A percentile compares a stretch with the other conserved stretches of the same genome.
phyloP scores from a whole-genome alignment of 306 rosid species.

The Pyrus betulifolia region DNA sequence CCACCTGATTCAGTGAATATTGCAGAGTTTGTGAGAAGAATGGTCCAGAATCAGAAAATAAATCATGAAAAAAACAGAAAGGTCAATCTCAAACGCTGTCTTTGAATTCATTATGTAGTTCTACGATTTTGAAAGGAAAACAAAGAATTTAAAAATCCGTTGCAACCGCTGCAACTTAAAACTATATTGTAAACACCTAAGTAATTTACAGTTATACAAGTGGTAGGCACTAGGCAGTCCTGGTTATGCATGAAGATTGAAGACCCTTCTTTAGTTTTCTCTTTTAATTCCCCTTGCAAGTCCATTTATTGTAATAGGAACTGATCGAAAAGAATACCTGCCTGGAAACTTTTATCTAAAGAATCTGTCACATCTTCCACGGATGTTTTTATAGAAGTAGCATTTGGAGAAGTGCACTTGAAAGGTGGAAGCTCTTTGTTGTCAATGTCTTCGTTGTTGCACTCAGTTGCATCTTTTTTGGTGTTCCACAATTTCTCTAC shows the following conservation, averaged over 20 bases:
- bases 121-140: background rate
- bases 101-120: background rate
- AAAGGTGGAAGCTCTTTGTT: slow-evolving; percentile 37
- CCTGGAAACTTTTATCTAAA: slow-evolving; percentile 50
- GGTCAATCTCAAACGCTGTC: background rate
- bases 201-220: background rate
- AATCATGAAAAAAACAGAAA: background rate
- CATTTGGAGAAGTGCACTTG: slow-evolving; percentile 30
- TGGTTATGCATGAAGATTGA: background rate
- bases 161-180: background rate
- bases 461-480: slow-evolving; percentile 16
- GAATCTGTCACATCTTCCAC: slow-evolving; percentile 33
- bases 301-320: slow-evolving; percentile 1
- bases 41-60: background rate
- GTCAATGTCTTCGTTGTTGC: slow-evolving; percentile 27
- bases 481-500: slow-evolving; percentile 32
- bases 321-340: slow-evolving; percentile 44
- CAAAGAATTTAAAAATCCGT: background rate
- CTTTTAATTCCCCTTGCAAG: too few species aligned
- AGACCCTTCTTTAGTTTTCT: too few species aligned
- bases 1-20: slow-evolving; percentile 35
- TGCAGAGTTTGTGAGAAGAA: slow-evolving; percentile 1
- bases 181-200: background rate
- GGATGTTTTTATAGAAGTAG: slow-evolving; percentile 35
- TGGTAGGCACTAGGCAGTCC: background rate